A percentile compares a stretch with the other conserved stretches of the same genome.
phyloP scores from a whole-genome alignment of 1,284 basidiomycete genomes.

The Ceratobasidium theobromae region DNA sequence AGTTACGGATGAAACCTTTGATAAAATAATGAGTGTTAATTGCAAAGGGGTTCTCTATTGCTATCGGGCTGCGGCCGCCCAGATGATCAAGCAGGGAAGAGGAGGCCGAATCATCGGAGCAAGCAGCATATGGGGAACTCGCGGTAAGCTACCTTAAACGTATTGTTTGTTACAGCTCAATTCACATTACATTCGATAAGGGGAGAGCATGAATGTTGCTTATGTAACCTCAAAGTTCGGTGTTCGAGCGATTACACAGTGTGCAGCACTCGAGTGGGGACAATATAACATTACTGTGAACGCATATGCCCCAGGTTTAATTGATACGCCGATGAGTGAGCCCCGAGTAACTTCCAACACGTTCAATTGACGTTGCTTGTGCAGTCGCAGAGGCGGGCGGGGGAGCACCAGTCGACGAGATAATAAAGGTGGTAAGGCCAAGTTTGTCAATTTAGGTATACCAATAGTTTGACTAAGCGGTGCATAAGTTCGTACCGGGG shows the following conservation, averaged over 20 bases:
- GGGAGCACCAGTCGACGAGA: too few relatives aligned
- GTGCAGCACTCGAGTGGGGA: constrained; percentile 39
- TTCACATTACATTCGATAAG: not conserved
- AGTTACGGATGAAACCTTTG: constrained; percentile 11
- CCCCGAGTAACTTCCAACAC: not conserved
- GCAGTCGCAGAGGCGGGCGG: not conserved
- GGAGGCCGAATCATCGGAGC: constrained; percentile 47
- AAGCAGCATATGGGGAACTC: not conserved
- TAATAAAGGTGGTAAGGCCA: too few relatives aligned
- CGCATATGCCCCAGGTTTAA: constrained; percentile 34
- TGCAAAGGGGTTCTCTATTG: constrained; percentile 45
- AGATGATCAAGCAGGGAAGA: constrained; percentile 44
- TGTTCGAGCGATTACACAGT: constrained; percentile 41
- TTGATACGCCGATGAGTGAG: constrained; percentile 34
- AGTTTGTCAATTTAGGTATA: too few relatives aligned
- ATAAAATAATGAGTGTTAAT: constrained; percentile 43
- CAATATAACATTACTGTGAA: constrained; percentile 34
- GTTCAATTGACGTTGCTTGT: not conserved
- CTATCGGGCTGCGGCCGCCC: constrained; percentile 45
- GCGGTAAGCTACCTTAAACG: not conserved
- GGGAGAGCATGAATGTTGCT: not conserved
- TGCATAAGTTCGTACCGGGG: too few relatives aligned
- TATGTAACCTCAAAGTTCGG: constrained; percentile 42
- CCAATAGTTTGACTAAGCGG: too few relatives aligned
- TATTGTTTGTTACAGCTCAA: not conserved